Evolutionary conservation across 2,329 filamentous ascomycete species (phyloP), one percentile per base, ranked within the genome.

Genomic region (Sporothrix pseudoabietina): DNA sequence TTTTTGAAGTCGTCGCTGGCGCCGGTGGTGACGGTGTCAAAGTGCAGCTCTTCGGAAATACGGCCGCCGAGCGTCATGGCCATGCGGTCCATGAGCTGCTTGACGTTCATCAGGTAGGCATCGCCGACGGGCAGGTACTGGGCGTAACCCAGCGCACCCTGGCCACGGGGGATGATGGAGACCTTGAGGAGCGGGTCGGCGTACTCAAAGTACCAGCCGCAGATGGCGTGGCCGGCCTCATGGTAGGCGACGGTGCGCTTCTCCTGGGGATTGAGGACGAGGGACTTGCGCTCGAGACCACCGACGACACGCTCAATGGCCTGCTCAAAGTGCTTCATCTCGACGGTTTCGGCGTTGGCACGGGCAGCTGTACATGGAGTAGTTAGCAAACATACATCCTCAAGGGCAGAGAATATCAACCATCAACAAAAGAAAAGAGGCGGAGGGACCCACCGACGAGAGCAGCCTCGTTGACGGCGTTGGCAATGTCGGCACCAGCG

Each of bases 31-130:
- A 99, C 96, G 0, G 94, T 97, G 47, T 96, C 91, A 83, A 99
- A 99, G 84, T 99, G 95, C 8, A 99, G 85, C 82, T 99, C 96
- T 83, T 99, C 96, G 26, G 92, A 96, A 32, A 99, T 92, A 77
- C 96, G 94, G 1, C 96, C 96, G 78, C 94, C 96, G 72, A 99
- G 90, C 2, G 95, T 98, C 96, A 99, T 99, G 76, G 96, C 96
- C 96, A 99, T 99, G 78, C 96, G 94, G 82, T 99, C 96, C 93
- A 98, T 97, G 57, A 99, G 87, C 83, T 99, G 96, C 80, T 94
- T 91, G 76, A 93, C 91, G 79, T 92, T 97, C 94, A 99, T 96
- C 76, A 99, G 88, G 82, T 98, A 98, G 9, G 93, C 94, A 80
- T 99, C 96, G 73, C 91, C 90, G 30, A 91, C 87, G 0, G 96